Conservation (phyloP, 2,329 filamentous ascomycete species). For the Mycosphaerelloides madeirae region DNA sequence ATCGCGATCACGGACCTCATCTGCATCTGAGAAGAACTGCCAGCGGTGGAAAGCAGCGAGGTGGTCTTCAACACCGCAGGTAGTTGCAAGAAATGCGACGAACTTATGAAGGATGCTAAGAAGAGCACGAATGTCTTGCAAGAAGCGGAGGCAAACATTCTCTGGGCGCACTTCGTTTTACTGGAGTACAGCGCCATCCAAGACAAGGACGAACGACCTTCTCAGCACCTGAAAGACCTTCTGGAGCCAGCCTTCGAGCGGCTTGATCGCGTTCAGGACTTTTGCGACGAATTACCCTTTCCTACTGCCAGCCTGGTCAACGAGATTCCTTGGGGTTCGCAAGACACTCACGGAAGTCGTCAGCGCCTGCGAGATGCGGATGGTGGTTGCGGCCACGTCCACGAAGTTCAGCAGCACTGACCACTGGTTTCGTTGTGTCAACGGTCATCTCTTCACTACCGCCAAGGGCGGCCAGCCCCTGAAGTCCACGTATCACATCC, state of each 20-base stretch:
- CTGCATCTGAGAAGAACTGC: slow-evolving; percentile 15
- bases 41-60: neutral
- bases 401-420: slow-evolving; percentile 43
- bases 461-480: slow-evolving; percentile 53
- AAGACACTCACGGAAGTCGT: slow-evolving; percentile 47
- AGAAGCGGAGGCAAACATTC: slow-evolving; percentile 50
- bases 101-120: slow-evolving; percentile 39
- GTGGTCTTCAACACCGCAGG: slow-evolving; percentile 31
- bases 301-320: slow-evolving; percentile 34
- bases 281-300: slow-evolving; percentile 22
- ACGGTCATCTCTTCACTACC: slow-evolving; percentile 45
- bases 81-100: slow-evolving; percentile 38
- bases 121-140: slow-evolving; percentile 37
- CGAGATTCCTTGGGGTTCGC: slow-evolving; percentile 44
- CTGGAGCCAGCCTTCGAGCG: slow-evolving; percentile 20
- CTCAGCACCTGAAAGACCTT: slow-evolving; percentile 6
- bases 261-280: slow-evolving; percentile 23
- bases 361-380: slow-evolving; percentile 47
- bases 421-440: slow-evolving; percentile 58
- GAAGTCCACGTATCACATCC: slow-evolving; percentile 56
- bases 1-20: slow-evolving; percentile 45
- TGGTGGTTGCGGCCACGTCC: slow-evolving; percentile 48
- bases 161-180: slow-evolving; percentile 46
- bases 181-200: slow-evolving; percentile 33
- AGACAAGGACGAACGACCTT: neutral